phyloP scores from a whole-genome alignment of 345 rosid species.

The Heritiera littoralis region DNA sequence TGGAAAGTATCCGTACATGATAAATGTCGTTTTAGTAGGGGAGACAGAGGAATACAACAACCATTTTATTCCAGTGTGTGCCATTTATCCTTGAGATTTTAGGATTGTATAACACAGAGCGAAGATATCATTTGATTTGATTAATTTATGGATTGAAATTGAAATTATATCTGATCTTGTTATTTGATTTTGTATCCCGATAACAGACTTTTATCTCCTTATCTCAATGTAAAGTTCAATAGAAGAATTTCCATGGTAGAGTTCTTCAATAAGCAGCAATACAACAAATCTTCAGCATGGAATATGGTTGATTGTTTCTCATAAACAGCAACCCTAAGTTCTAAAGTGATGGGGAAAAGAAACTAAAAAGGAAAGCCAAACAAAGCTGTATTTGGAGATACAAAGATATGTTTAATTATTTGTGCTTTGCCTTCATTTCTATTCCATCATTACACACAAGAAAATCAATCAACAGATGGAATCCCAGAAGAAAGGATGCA shows the following conservation, averaged over 20 bases:
- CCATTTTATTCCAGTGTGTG: not conserved
- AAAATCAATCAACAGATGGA: slow-evolving; percentile 27
- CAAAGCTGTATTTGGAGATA: not conserved
- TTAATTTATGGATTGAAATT: not conserved
- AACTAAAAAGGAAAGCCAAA: not conserved
- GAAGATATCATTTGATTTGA: not conserved
- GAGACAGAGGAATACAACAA: not conserved
- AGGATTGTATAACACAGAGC: not conserved
- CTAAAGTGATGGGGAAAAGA: not conserved
- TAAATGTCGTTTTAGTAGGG: not conserved
- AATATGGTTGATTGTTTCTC: slow-evolving; percentile 4
- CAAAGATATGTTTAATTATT: slow-evolving; percentile 18
- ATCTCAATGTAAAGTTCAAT: not conserved
- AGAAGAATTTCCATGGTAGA: not conserved
- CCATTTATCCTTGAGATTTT: not conserved
- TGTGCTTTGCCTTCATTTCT: slow-evolving; percentile 17
- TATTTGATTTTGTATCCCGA: not conserved
- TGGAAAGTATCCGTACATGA: slow-evolving; percentile 7
- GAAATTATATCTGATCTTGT: not conserved
- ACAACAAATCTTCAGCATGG: slow-evolving; percentile 15
- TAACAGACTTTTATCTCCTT: too few species aligned
- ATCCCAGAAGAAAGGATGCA: slow-evolving; percentile 28
- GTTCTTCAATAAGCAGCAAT: not conserved
- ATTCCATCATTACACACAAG: slow-evolving; percentile 23
- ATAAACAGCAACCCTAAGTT: slow-evolving; percentile 10